Conservation (phyloP, 345 rosid genomes). For the Rhodamnia argentea region DNA sequence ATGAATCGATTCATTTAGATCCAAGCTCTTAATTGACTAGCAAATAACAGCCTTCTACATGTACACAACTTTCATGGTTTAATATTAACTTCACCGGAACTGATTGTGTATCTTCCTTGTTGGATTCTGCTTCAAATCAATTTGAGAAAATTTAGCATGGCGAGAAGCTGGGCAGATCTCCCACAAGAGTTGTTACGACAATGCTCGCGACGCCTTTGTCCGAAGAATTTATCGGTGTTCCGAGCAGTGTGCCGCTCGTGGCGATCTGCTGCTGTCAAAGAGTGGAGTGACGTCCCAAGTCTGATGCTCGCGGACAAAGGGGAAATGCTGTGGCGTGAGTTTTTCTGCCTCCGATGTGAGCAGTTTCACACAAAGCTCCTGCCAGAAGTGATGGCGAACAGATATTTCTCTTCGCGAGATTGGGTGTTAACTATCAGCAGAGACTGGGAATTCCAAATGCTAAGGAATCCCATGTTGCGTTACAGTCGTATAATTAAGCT, state of each 20-base stretch:
- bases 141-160: not conserved
- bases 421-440: not conserved
- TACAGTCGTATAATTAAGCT: not conserved
- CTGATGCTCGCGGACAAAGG: not conserved
- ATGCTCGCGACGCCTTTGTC: not conserved
- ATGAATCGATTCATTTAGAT: too few species aligned
- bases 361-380: not conserved
- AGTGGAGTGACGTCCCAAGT: not conserved
- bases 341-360: not conserved
- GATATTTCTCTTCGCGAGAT: not conserved
- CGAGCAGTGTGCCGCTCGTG: not conserved
- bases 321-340: not conserved
- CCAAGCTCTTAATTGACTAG: too few species aligned
- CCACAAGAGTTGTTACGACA: not conserved
- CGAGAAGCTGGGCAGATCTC: not conserved
- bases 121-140: not conserved
- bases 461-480: not conserved
- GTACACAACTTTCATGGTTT: too few species aligned
- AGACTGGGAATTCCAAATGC: not conserved
- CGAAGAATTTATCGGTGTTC: not conserved
- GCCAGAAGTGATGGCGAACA: not conserved
- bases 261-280: not conserved
- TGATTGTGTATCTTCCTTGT: not conserved
- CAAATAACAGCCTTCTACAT: too few species aligned
- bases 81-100: too few species aligned